A percentile compares a stretch with the other conserved stretches of the same genome.
Evolutionary conservation across 148 eudicot species (phyloP).

Genomic region (Persicaria maculosa): DNA sequence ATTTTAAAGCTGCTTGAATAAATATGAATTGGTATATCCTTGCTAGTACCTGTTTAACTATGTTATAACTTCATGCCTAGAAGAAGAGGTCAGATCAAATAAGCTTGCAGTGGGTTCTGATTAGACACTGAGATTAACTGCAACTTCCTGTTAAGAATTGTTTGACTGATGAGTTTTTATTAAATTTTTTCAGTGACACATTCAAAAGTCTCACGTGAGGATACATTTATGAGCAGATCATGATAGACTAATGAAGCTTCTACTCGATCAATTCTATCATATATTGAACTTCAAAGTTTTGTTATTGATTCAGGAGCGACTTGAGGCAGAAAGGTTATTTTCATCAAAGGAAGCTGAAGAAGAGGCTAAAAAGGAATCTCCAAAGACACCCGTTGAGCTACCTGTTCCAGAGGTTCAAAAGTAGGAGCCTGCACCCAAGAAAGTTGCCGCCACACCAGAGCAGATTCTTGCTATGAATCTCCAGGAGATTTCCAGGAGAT

Average conservation of each 20-base stretch:
- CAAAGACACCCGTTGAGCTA: conserved; percentile 59
- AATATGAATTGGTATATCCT: background rate
- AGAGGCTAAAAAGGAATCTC: conserved; percentile 53
- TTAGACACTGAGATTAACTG: background rate
- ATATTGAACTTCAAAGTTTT: background rate
- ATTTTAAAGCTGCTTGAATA: background rate
- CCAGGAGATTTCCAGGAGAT: background rate
- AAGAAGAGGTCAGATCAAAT: background rate
- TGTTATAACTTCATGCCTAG: background rate
- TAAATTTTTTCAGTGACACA: background rate
- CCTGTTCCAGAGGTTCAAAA: conserved; percentile 42
- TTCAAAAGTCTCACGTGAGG: background rate
- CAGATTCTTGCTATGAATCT: conserved; percentile 92
- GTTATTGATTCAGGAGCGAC: conserved; percentile 45
- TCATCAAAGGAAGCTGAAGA: conserved; percentile 92
- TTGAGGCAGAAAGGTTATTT: conserved; percentile 70
- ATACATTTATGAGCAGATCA: background rate
- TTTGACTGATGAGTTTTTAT: background rate
- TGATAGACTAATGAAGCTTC: background rate
- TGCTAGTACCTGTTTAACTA: background rate
- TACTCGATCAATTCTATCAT: background rate
- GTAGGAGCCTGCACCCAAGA: conserved; percentile 60
- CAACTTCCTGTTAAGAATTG: background rate
- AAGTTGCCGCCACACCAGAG: conserved; percentile 87
- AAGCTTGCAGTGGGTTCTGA: background rate